These are phyloP conservation scores for Heterobasidion annosum DNA, from an alignment of 1,284 basidiomycete species.

Conservation along the genomic window DNA sequence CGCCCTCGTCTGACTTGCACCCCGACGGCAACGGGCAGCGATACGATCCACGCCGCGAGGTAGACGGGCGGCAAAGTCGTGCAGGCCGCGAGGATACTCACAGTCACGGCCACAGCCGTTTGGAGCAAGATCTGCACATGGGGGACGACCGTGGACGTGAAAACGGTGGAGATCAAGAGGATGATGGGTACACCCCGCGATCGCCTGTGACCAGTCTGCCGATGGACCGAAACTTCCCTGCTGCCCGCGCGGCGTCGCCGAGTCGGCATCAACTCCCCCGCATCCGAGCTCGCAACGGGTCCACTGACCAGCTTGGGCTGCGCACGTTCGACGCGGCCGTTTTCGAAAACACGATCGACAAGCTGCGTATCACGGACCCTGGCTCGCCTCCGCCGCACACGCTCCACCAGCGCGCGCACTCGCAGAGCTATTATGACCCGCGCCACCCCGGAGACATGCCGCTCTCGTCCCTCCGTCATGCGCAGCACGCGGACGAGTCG, in stretches of 20 bases:
- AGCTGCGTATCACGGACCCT: conserved; percentile 12
- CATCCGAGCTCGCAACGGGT: conserved; percentile 33
- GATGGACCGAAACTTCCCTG: conserved; percentile 31
- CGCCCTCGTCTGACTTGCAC: conserved; percentile 47
- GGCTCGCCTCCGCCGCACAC: conserved; percentile 9
- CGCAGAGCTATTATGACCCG: conserved; percentile 3
- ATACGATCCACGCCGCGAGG: conserved; percentile 29
- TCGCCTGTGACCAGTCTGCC: conserved; percentile 49
- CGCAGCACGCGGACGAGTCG: conserved; percentile 36
- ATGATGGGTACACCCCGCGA: conserved; percentile 56
- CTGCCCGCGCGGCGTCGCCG: conserved; percentile 4
- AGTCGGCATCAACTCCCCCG: conserved; percentile 18
- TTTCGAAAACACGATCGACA: conserved; percentile 32
- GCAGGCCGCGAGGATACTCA: conserved; percentile 2
- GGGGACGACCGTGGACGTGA: conserved; percentile 42
- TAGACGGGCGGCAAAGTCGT: conserved; percentile 6
- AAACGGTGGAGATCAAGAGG: conserved; percentile 20
- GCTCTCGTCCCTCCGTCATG: conserved; percentile 9
- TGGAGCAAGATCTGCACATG: conserved; percentile 27
- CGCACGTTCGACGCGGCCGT: conserved; percentile 44
- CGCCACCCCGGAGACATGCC: conserved; percentile 1
- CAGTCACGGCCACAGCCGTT: conserved; percentile 6
- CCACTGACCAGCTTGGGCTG: conserved; percentile 53
- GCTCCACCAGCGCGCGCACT: neutral
- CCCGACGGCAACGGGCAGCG: conserved; percentile 32